Evolutionary conservation across 1,139 yeast species (phyloP), one percentile per base, ranked within the genome.

Genomic region (Yamadazyma songkhlaensis): DNA sequence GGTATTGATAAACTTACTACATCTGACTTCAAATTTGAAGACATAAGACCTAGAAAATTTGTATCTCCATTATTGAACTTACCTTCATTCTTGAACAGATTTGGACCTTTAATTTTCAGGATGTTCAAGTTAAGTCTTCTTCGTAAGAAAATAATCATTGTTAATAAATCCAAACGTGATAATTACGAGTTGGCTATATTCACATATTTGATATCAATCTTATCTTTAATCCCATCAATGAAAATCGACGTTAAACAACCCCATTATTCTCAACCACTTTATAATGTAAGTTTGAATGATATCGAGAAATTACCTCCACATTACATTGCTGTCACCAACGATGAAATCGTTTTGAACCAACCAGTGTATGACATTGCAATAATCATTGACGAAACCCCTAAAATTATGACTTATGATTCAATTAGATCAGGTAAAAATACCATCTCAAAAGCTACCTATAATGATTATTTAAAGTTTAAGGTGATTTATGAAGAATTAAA

Each of bases 21-120:
- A 3, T 10, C 30, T 7, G 17, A 14, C 10, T 11, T 29, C n/a
- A 30, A 25, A 9, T 11, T 29, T 12, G 33, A 25, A 9, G 15
- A 22, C 9, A 23, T 38, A 17, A 15, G 6, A 23, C 26, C 29
- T 6, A 23, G 20, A n/a, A 35, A 32, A 14, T 33, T 32, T 12
- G 22, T 21, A 10, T 29, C 36, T 2, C 37, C 42, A 1, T 30
- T 39, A 15, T 20, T 27, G n/a, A 27, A 72, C 9, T 57, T 81
- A 12, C 68, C 75, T 3, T 56, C 63, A 8, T 59, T 81, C 29
- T 54, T 84, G 34, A 67, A 72, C 29, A 55, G 60, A 6, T 63
- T 84, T 40, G 96, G 96, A 0, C 95, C 96, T 0, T 60, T 84
- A 34, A 65, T 84, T 2, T 86, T 84, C 51, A 76, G 76, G 20